Evolutionary conservation across 164 flowering plant genomes (phyloP).

Genomic region (Saururus chinensis): DNA sequence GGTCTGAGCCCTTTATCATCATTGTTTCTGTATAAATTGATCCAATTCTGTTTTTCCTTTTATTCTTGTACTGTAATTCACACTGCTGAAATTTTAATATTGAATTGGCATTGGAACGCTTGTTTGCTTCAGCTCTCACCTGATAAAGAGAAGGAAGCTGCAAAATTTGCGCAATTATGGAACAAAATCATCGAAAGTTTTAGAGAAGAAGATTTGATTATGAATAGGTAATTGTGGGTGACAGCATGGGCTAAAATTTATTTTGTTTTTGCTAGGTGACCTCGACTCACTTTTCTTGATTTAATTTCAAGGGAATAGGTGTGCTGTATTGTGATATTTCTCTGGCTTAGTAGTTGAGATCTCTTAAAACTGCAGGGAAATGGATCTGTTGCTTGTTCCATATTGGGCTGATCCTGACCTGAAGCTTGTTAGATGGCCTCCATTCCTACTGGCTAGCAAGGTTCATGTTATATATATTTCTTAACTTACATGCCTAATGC

Average conservation of each 20-base stretch:
- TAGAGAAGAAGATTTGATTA: conserved; percentile 91
- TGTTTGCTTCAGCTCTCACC: conserved; percentile 33
- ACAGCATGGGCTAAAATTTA: neutral
- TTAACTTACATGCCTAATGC: neutral
- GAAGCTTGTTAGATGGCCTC: conserved; percentile 90
- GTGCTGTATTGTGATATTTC: neutral
- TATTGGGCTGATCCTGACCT: conserved; percentile 92
- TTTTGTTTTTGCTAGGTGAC: no score
- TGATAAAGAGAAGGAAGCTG: conserved; percentile 53
- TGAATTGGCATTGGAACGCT: neutral
- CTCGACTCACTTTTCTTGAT: no score
- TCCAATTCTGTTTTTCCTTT: neutral
- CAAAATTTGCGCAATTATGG: conserved; percentile 94
- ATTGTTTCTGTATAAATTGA: no score
- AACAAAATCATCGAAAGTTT: conserved; percentile 80
- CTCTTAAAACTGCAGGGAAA: conserved; percentile 47
- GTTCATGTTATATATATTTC: conserved; percentile 15
- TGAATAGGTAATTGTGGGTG: conserved; percentile 37
- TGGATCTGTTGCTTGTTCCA: conserved; percentile 91
- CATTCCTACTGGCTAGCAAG: conserved; percentile 97
- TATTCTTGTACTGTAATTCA: neutral
- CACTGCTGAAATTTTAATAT: neutral
- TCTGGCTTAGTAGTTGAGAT: neutral
- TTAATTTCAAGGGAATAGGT: neutral
- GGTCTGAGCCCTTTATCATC: conserved; percentile 29